Evolutionary conservation across 73 alveolate genomes (phyloP).

Genomic region (Uronychia setigera): DNA sequence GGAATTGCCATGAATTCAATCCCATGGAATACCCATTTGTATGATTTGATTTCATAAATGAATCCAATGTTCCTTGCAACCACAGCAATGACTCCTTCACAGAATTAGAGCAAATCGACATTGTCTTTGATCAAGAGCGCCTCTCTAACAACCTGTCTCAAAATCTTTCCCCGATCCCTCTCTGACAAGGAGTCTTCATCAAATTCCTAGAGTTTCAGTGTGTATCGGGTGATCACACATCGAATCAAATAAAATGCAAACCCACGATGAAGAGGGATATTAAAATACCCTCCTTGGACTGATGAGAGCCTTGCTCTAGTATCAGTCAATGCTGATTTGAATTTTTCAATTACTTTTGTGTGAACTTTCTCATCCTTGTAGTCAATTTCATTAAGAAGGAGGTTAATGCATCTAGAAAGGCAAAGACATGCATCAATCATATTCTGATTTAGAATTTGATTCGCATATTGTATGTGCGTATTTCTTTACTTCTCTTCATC

Average conservation of each 20-base stretch:
- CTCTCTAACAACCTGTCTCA: neutral
- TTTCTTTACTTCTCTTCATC: slow-evolving; percentile 4
- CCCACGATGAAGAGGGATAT: slow-evolving; percentile 45
- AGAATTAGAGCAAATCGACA: neutral
- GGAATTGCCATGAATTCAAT: slow-evolving; percentile 21
- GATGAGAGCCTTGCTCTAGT: neutral
- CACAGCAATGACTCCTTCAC: neutral
- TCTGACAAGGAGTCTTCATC: neutral
- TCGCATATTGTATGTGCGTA: neutral
- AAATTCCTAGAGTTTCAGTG: neutral
- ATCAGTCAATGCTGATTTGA: neutral
- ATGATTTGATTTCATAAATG: slow-evolving; percentile 10
- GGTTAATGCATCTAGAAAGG: neutral
- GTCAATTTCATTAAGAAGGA: neutral
- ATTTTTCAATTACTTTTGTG: neutral
- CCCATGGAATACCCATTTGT: slow-evolving; percentile 34
- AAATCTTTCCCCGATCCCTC: neutral
- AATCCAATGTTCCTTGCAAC: slow-evolving; percentile 11
- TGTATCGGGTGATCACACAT: neutral
- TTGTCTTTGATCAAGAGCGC: neutral
- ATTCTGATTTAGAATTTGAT: neutral
- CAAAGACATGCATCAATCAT: neutral
- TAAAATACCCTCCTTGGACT: slow-evolving; percentile 19
- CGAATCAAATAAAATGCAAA: slow-evolving; percentile 46
- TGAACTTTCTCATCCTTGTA: neutral